Evolutionary conservation across 305 asterid genomes (phyloP).

Genomic region (Lippia alba): DNA sequence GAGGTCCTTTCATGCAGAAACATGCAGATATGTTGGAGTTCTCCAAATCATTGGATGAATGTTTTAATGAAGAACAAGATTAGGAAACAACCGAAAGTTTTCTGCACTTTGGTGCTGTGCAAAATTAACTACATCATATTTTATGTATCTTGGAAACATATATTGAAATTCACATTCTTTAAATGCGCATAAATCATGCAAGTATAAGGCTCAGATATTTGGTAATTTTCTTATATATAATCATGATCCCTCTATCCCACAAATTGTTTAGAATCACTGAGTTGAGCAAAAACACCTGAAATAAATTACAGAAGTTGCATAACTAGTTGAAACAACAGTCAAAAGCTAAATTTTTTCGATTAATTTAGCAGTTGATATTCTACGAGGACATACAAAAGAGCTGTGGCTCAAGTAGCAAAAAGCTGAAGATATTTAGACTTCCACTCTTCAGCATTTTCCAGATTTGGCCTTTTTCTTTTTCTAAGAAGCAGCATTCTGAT

Average conservation of each 20-base stretch:
- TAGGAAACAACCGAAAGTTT: not conserved
- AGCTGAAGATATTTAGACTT: not conserved
- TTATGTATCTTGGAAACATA: not conserved
- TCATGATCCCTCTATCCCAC: too few species aligned
- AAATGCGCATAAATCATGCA: too few species aligned
- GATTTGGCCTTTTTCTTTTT: constrained; percentile 9
- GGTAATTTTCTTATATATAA: too few species aligned
- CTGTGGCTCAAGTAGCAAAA: too few species aligned
- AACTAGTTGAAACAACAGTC: too few species aligned
- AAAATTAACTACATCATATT: not conserved
- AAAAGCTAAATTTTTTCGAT: too few species aligned
- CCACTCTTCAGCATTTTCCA: not conserved
- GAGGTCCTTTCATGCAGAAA: constrained; percentile 34
- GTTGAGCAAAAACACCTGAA: too few species aligned
- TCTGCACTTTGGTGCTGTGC: not conserved
- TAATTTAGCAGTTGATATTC: too few species aligned
- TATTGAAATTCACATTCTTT: not conserved
- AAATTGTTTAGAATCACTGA: too few species aligned
- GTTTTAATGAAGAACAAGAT: constrained; percentile 54
- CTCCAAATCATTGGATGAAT: constrained; percentile 64
- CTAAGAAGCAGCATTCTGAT: not conserved
- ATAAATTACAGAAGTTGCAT: too few species aligned
- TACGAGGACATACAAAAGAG: too few species aligned
- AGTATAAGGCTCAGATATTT: too few species aligned
- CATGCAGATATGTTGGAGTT: constrained; percentile 43